Conservation (phyloP, 2,329 filamentous ascomycete genomes). For the Colletotrichum theobromicola region DNA sequence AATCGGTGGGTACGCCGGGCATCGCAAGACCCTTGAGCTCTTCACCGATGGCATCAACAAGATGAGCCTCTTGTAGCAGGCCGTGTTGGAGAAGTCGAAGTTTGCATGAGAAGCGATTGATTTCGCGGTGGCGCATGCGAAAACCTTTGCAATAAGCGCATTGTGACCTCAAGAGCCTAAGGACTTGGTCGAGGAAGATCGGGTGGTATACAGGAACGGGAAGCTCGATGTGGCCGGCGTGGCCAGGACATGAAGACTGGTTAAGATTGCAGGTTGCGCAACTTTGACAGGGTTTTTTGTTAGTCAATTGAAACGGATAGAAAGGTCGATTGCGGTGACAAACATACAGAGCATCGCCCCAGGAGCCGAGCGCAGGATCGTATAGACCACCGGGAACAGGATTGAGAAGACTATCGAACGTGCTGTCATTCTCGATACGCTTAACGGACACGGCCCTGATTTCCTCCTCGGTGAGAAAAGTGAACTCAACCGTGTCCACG, state of each 20-base stretch:
- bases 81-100: constrained; percentile 86
- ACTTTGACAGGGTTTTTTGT: constrained; percentile 48
- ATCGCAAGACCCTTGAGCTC: constrained; percentile 49
- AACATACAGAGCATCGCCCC: constrained; percentile 80
- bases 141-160: constrained; percentile 92
- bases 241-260: constrained; percentile 83
- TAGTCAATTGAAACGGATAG: constrained; percentile 11
- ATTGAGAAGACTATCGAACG: constrained; percentile 92
- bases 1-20: constrained; percentile 38
- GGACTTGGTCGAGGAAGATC: constrained; percentile 92
- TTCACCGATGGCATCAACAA: constrained; percentile 59
- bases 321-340: not conserved
- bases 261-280: constrained; percentile 93
- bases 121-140: constrained; percentile 75
- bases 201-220: constrained; percentile 94
- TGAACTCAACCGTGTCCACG: constrained; percentile 89
- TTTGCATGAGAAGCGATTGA: constrained; percentile 84
- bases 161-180: constrained; percentile 83
- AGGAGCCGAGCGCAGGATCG: constrained; percentile 89
- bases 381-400: constrained; percentile 91
- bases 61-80: constrained; percentile 71
- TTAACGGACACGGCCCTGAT: constrained; percentile 91
- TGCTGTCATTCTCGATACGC: constrained; percentile 89
- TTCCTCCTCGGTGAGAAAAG: constrained; percentile 80
- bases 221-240: constrained; percentile 93